Evolutionary conservation across 176 grass and related monocot species (phyloP).

Genomic region (Hordeum vulgare): DNA sequence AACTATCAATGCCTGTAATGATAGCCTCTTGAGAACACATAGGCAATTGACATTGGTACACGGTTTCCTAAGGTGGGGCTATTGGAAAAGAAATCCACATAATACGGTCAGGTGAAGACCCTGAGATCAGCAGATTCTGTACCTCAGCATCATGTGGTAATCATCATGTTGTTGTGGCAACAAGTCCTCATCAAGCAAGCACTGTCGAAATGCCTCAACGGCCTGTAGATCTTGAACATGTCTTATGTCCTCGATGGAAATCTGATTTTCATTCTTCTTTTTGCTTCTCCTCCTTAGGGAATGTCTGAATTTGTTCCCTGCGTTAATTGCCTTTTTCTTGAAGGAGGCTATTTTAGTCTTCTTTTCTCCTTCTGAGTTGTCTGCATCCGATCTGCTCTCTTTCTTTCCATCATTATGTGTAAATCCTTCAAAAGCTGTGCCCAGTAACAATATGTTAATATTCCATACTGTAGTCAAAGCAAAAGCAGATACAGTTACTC

Average conservation of each 20-base stretch:
- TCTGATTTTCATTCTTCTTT: conserved; percentile 43
- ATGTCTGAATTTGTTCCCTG: conserved; percentile 89
- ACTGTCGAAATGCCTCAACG: conserved; percentile 69
- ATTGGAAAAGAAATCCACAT: not conserved
- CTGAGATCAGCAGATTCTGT: not conserved
- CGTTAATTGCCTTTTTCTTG: conserved; percentile 88
- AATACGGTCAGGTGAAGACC: conserved; percentile 9
- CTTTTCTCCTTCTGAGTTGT: conserved; percentile 79
- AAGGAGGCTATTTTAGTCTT: conserved; percentile 76
- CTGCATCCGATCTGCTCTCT: conserved; percentile 68
- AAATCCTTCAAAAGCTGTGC: conserved; percentile 69
- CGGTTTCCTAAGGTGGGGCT: not conserved
- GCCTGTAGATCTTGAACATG: conserved; percentile 68
- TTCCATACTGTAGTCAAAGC: conserved; percentile 15
- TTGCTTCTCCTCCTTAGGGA: conserved; percentile 79
- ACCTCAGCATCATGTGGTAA: conserved; percentile 99
- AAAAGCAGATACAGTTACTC: not conserved
- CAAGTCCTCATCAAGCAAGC: conserved; percentile 64
- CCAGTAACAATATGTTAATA: not conserved
- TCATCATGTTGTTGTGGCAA: conserved; percentile 74
- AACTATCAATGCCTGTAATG: not conserved
- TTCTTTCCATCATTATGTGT: conserved; percentile 52
- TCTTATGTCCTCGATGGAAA: conserved; percentile 79
- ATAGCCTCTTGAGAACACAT: not conserved
- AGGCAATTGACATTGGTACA: not conserved